Evolutionary conservation across 257 asterid species (phyloP).

Genomic region (Rehmannia glutinosa): DNA sequence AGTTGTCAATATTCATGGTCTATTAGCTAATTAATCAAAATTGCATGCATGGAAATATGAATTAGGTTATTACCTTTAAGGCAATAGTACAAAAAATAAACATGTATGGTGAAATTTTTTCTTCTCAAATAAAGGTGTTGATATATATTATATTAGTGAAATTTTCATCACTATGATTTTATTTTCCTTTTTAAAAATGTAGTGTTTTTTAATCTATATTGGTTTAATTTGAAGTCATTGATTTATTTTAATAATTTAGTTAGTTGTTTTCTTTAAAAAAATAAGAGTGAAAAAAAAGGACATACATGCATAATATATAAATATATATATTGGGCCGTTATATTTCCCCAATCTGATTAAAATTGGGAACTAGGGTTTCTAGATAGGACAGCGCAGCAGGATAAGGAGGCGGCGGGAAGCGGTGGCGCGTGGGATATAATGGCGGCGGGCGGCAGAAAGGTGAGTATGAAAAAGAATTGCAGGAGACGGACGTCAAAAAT

Average conservation of each 20-base stretch:
- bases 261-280: no score
- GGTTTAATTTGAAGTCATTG: not conserved
- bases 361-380: constrained; percentile 48
- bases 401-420: constrained; percentile 65
- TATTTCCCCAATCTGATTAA: not conserved
- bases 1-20: no score
- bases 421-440: constrained; percentile 53
- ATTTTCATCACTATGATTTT: no score
- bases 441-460: constrained; percentile 34
- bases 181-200: no score
- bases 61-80: not conserved
- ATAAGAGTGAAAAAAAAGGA: no score
- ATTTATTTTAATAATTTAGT: not conserved
- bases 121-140: no score
- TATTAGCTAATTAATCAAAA: not conserved
- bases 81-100: not conserved
- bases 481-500: constrained; percentile 34
- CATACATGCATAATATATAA: no score
- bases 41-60: constrained; percentile 26
- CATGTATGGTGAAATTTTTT: no score
- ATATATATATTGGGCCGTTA: not conserved
- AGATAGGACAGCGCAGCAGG: constrained; percentile 73
- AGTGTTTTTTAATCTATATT: no score
- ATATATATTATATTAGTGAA: no score
- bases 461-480: constrained; percentile 43